Conservation (phyloP, 2,329 filamentous ascomycete genomes). For the Ceratocystis diversiconidia region DNA sequence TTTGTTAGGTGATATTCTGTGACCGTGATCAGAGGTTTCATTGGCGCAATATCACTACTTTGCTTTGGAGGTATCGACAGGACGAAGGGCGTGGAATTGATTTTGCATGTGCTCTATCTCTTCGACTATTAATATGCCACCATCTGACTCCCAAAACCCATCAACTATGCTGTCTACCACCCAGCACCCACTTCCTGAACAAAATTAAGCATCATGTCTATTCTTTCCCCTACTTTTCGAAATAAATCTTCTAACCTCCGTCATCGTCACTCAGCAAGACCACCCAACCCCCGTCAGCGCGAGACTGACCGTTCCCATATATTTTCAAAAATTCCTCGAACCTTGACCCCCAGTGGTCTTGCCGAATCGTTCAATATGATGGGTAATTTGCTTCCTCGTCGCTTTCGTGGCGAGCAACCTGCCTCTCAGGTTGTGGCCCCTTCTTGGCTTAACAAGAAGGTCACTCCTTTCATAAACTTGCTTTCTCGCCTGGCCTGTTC, state of each 20-base stretch:
- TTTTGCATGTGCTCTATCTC: background rate
- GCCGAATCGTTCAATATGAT: conserved; percentile 31
- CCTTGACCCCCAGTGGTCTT: background rate
- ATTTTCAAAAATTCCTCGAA: background rate
- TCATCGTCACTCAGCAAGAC: background rate
- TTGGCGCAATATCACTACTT: background rate
- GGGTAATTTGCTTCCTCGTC: conserved; percentile 42
- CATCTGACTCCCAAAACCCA: background rate
- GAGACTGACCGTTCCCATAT: background rate
- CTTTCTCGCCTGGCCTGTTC: conserved; percentile 72
- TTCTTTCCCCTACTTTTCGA: background rate
- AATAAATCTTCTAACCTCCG: conserved; percentile 3
- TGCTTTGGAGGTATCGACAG: background rate
- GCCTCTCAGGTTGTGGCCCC: conserved; percentile 35
- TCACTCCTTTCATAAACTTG: conserved; percentile 65
- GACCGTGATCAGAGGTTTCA: background rate
- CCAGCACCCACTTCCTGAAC: background rate
- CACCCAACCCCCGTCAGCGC: background rate
- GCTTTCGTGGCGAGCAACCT: conserved; percentile 46
- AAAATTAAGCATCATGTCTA: background rate
- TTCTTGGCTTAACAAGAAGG: conserved; percentile 43
- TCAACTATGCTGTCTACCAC: background rate
- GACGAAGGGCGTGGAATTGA: background rate
- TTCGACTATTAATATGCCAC: background rate
- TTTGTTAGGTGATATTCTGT: background rate